These are phyloP conservation scores for Paraleonurus japonicus DNA, from an alignment of 257 asterid genomes.

Conservation along the genomic window DNA sequence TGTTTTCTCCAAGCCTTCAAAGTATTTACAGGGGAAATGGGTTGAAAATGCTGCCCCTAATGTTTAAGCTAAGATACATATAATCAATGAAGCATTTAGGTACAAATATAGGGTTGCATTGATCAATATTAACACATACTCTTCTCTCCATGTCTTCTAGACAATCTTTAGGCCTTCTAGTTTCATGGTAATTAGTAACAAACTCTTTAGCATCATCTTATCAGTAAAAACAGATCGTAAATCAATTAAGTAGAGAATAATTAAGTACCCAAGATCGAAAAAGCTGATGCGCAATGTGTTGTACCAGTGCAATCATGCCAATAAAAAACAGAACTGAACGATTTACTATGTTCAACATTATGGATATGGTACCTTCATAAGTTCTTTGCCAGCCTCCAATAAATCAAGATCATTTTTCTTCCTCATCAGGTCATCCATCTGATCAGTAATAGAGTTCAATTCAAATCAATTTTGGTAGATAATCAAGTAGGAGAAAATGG, in stretches of 20 bases:
- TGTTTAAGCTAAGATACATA: neutral
- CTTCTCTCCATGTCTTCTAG: neutral
- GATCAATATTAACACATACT: neutral
- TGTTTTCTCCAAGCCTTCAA: neutral
- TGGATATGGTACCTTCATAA: conserved; percentile 38
- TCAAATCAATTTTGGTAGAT: neutral
- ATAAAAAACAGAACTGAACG: neutral
- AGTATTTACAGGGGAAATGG: neutral
- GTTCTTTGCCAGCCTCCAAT: conserved; percentile 47
- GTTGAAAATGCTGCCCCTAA: neutral
- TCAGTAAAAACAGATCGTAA: neutral
- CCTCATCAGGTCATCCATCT: conserved; percentile 38
- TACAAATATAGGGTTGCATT: neutral
- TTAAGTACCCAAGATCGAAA: neutral
- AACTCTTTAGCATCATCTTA: neutral
- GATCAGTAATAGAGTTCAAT: neutral
- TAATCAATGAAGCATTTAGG: neutral
- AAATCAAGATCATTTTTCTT: conserved; percentile 31
- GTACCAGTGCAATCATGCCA: neutral
- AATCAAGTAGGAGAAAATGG: neutral
- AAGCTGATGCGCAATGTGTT: neutral
- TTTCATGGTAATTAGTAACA: neutral
- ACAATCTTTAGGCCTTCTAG: neutral
- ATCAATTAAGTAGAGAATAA: neutral
- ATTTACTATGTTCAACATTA: neutral